Conservation (phyloP, 345 rosid species). For the Eucalyptus virginea region DNA sequence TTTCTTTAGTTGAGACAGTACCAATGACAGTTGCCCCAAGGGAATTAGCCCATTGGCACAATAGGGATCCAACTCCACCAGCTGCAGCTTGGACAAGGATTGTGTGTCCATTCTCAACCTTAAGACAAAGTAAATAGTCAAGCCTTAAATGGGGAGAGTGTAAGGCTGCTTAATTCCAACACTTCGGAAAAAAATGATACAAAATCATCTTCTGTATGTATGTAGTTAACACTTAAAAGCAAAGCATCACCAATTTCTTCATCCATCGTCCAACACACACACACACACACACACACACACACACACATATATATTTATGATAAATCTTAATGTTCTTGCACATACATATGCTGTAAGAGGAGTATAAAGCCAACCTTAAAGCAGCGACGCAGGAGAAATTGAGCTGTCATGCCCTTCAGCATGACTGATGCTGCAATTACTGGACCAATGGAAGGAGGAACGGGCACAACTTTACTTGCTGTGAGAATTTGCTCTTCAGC, state of each 20-base stretch:
- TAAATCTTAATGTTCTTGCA: not conserved
- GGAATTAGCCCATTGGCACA: slow-evolving; percentile 92
- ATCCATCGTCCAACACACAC: not conserved
- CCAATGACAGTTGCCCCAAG: slow-evolving; percentile 90
- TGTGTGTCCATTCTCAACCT: slow-evolving; percentile 77
- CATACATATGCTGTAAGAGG: not conserved
- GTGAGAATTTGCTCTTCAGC: slow-evolving; percentile 90
- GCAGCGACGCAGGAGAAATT: slow-evolving; percentile 58
- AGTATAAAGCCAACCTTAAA: slow-evolving; percentile 50
- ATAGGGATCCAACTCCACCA: slow-evolving; percentile 86
- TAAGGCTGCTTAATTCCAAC: not conserved
- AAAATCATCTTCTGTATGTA: not conserved
- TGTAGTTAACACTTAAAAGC: not conserved
- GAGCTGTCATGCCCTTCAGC: slow-evolving; percentile 96
- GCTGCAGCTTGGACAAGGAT: slow-evolving; percentile 92
- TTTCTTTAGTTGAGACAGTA: slow-evolving; percentile 75
- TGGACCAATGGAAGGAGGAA: slow-evolving; percentile 73
- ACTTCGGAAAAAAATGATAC: not conserved
- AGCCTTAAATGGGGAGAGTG: not conserved
- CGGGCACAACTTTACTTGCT: slow-evolving; percentile 67
- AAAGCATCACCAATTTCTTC: not conserved
- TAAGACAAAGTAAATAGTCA: not conserved
- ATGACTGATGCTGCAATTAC: slow-evolving; percentile 64
- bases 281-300: no score
- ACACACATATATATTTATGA: not conserved